These are phyloP conservation scores for Podila epicladia DNA, from an alignment of 192 early-diverging fungal genomes.

Conservation along the genomic window DNA sequence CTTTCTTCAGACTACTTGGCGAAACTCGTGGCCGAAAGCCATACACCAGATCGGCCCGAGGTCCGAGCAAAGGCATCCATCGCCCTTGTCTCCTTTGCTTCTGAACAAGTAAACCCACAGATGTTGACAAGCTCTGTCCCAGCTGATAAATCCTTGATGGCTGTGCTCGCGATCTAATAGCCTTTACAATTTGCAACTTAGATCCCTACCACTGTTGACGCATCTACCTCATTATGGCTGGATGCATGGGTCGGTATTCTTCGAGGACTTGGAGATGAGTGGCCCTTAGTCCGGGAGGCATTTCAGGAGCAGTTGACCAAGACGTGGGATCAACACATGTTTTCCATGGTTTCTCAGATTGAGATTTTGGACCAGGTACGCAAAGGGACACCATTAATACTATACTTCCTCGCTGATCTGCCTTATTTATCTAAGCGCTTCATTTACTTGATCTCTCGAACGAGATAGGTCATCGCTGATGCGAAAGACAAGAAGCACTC, in stretches of 20 bases:
- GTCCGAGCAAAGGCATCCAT: slow-evolving; percentile 34
- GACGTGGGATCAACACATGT: background rate
- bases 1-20: slow-evolving; percentile 6
- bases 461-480: background rate
- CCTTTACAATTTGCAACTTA: background rate
- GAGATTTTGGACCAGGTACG: slow-evolving; percentile 18
- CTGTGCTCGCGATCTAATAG: too few relatives aligned
- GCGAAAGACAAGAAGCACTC: background rate
- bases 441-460: background rate
- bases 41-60: slow-evolving; percentile 24
- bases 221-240: background rate
- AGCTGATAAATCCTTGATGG: too few relatives aligned
- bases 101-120: background rate
- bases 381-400: too few relatives aligned
- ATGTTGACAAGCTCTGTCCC: too few relatives aligned
- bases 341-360: background rate
- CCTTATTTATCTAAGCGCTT: too few relatives aligned
- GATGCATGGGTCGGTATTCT: slow-evolving; percentile 18
- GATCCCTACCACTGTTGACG: background rate
- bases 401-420: too few relatives aligned
- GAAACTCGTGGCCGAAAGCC: slow-evolving; percentile 19
- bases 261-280: slow-evolving; percentile 16
- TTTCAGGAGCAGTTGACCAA: slow-evolving; percentile 23
- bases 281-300: slow-evolving; percentile 33
- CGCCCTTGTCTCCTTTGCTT: slow-evolving; percentile 21